Conservation (phyloP, 2,329 filamentous ascomycete genomes). For the Leptographium lundbergii region DNA sequence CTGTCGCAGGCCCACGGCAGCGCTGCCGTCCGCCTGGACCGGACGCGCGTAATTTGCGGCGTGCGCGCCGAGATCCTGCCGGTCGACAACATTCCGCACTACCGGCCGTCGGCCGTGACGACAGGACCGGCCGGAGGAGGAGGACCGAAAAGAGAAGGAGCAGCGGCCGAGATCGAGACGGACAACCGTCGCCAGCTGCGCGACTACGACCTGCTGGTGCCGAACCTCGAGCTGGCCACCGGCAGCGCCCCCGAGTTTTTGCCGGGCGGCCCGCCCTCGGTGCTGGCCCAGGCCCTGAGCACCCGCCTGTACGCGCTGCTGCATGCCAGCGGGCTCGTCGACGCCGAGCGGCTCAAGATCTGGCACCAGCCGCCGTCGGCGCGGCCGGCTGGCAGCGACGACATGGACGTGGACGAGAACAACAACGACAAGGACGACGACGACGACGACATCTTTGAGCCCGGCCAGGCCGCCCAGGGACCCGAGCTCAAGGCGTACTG, state of each 20-base stretch:
- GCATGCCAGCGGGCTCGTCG: slow-evolving; percentile 56
- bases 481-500: slow-evolving; percentile 68
- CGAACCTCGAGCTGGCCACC: slow-evolving; percentile 85
- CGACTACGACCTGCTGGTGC: slow-evolving; percentile 67
- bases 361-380: slow-evolving; percentile 41
- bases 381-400: slow-evolving; percentile 16
- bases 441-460: slow-evolving; percentile 17
- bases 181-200: slow-evolving; percentile 32
- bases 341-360: slow-evolving; percentile 59
- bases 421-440: slow-evolving; percentile 22
- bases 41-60: slow-evolving; percentile 91
- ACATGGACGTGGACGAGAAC: slow-evolving; percentile 10
- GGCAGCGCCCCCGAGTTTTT: slow-evolving; percentile 79
- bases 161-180: slow-evolving; percentile 4
- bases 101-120: slow-evolving; percentile 27
- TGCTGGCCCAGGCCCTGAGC: slow-evolving; percentile 72
- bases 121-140: background rate
- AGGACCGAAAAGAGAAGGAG: too few species aligned
- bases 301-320: slow-evolving; percentile 68
- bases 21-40: slow-evolving; percentile 74
- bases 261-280: slow-evolving; percentile 68
- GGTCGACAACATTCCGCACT: slow-evolving; percentile 60
- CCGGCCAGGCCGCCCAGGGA: background rate
- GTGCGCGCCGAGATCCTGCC: slow-evolving; percentile 76
- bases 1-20: slow-evolving; percentile 84